phyloP scores from a whole-genome alignment of 305 asterid species.

The Andrographis paniculata region DNA sequence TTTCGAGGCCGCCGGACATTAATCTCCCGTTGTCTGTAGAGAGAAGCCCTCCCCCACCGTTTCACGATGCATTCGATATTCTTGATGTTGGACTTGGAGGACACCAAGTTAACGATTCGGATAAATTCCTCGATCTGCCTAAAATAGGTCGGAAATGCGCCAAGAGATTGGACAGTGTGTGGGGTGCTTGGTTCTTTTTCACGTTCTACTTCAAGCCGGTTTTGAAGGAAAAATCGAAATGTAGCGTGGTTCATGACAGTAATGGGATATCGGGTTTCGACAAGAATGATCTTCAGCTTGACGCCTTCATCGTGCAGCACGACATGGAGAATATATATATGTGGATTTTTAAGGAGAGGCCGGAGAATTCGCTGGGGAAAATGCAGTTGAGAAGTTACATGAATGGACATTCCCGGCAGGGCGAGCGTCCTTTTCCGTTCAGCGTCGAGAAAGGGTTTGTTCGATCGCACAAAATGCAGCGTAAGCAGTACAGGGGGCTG shows the following conservation, averaged over 20 bases:
- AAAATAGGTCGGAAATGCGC: constrained; percentile 46
- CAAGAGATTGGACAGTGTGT: constrained; percentile 55
- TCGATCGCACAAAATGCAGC: constrained; percentile 47
- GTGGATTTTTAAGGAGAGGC: constrained; percentile 75
- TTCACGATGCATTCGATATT: constrained; percentile 45
- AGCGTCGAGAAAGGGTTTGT: constrained; percentile 44
- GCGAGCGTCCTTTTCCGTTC: constrained; percentile 49
- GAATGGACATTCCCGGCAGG: constrained; percentile 54
- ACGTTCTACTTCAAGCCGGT: constrained; percentile 65
- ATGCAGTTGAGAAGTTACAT: constrained; percentile 70
- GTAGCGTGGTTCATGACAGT: constrained; percentile 32
- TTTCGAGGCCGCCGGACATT: constrained; percentile 58
- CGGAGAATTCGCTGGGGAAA: constrained; percentile 62
- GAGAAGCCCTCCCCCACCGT: constrained; percentile 57
- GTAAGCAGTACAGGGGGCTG: constrained; percentile 46
- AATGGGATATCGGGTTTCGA: constrained; percentile 54
- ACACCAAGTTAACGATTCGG: constrained; percentile 37
- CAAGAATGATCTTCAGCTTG: constrained; percentile 50
- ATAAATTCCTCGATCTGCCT: constrained; percentile 45
- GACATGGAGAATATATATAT: constrained; percentile 75
- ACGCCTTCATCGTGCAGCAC: constrained; percentile 54
- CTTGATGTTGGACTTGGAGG: constrained; percentile 61
- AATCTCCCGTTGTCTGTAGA: constrained; percentile 59
- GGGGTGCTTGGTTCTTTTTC: constrained; percentile 89
- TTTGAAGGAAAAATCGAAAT: constrained; percentile 47